Percentiles rank a stretch among this genome's conserved stretches.
Conservation (phyloP, 2,329 filamentous ascomycete genomes). For the Aspergillus texensis region DNA sequence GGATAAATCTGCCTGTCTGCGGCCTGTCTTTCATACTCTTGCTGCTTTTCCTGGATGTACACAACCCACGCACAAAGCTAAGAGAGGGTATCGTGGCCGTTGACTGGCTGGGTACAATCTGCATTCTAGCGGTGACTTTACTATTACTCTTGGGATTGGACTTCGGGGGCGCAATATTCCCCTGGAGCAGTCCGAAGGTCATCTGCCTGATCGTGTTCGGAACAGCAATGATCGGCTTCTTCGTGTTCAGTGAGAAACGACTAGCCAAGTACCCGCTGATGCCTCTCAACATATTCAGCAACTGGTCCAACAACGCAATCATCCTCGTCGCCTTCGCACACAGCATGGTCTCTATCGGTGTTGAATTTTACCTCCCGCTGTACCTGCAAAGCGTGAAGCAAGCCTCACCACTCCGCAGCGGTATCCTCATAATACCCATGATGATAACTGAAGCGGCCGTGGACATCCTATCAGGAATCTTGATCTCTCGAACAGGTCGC, state of each 20-base stretch:
- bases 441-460: conserved; percentile 16
- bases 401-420: conserved; percentile 30
- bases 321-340: conserved; percentile 55
- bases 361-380: conserved; percentile 36
- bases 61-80: conserved; percentile 56
- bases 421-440: conserved; percentile 27
- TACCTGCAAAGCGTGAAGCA: conserved; percentile 43
- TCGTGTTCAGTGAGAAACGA: conserved; percentile 65
- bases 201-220: conserved; percentile 59
- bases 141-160: conserved; percentile 58
- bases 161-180: conserved; percentile 56
- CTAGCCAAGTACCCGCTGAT: conserved; percentile 70
- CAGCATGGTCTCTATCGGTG: conserved; percentile 39
- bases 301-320: conserved; percentile 59
- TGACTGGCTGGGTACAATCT: conserved; percentile 60
- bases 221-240: conserved; percentile 49
- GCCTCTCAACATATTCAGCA: conserved; percentile 63
- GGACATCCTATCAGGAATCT: conserved; percentile 23
- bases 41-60: conserved; percentile 56
- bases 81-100: conserved; percentile 53
- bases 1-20: conserved; percentile 1
- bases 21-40: conserved; percentile 40
- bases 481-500: conserved; percentile 27
- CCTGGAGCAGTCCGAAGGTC: conserved; percentile 58
- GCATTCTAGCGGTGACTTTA: conserved; percentile 54